Conservation (phyloP, 805 yeast species). For the Kluyveromyces wickerhamii region DNA sequence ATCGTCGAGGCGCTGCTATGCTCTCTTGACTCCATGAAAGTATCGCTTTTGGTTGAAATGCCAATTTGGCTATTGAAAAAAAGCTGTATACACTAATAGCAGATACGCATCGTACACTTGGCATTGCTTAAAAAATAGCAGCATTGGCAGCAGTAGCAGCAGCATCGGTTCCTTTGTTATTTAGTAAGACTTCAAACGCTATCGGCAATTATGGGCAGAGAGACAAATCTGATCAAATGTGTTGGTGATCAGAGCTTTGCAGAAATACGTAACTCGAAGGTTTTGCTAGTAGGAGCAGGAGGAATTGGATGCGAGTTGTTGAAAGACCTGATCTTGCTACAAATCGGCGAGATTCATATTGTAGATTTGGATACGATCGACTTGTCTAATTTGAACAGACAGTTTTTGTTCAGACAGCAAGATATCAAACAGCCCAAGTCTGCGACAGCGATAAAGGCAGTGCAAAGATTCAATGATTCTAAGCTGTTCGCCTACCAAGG, state of each 20-base stretch:
- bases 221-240: conserved; percentile 17
- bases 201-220: conserved; percentile 24
- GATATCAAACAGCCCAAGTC: conserved; percentile 90
- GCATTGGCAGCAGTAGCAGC: no score
- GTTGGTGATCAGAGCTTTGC: conserved; percentile 22
- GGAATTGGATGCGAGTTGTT: conserved; percentile 93
- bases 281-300: conserved; percentile 88
- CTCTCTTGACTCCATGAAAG: no score
- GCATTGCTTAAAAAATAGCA: no score
- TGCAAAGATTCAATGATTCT: conserved; percentile 58
- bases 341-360: conserved; percentile 80
- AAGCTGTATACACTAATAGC: no score
- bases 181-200: no score
- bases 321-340: conserved; percentile 69
- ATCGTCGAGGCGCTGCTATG: no score
- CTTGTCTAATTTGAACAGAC: conserved; percentile 84
- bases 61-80: no score
- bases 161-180: no score
- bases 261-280: conserved; percentile 37
- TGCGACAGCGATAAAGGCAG: conserved; percentile 76
- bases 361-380: conserved; percentile 97
- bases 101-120: no score
- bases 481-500: conserved; percentile 75
- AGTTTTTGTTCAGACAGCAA: conserved; percentile 79
- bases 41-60: no score